Conservation (phyloP, 108 stramenopile species). For the Cyclotella kingstonii region DNA sequence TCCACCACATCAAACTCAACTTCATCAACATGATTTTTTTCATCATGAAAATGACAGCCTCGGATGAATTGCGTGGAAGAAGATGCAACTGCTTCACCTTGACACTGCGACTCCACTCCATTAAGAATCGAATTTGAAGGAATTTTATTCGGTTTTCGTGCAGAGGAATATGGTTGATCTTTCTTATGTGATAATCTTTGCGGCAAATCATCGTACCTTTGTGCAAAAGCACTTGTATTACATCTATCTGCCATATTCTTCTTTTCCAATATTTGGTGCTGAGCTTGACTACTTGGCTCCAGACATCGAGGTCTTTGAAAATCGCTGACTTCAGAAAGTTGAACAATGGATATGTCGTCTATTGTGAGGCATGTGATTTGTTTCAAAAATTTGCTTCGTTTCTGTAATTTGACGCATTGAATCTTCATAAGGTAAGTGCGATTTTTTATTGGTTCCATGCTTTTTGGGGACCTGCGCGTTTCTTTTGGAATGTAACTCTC, state of each 20-base stretch:
- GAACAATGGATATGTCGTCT: conserved; percentile 17
- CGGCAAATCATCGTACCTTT: neutral
- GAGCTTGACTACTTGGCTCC: conserved; percentile 14
- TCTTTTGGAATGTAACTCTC: conserved; percentile 59
- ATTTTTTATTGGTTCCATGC: conserved; percentile 26
- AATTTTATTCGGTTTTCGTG: conserved; percentile 10
- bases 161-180: neutral
- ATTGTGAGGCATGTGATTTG: conserved; percentile 22
- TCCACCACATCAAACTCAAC: conserved; percentile 69
- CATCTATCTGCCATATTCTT: neutral
- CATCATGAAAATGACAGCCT: conserved; percentile 61
- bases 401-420: conserved; percentile 6
- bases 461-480: no score
- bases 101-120: neutral
- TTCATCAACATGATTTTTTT: conserved; percentile 60
- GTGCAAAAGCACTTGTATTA: neutral
- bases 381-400: conserved; percentile 17
- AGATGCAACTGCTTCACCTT: neutral
- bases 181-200: conserved; percentile 5
- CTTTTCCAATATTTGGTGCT: conserved; percentile 19
- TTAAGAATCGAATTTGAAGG: neutral
- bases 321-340: conserved; percentile 17
- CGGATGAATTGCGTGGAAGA: conserved; percentile 10
- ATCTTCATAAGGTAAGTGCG: conserved; percentile 22
- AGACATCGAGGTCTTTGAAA: neutral